phyloP scores from a whole-genome alignment of 2,329 filamentous ascomycete genomes.

The Coniochaeta hoffmannii region DNA sequence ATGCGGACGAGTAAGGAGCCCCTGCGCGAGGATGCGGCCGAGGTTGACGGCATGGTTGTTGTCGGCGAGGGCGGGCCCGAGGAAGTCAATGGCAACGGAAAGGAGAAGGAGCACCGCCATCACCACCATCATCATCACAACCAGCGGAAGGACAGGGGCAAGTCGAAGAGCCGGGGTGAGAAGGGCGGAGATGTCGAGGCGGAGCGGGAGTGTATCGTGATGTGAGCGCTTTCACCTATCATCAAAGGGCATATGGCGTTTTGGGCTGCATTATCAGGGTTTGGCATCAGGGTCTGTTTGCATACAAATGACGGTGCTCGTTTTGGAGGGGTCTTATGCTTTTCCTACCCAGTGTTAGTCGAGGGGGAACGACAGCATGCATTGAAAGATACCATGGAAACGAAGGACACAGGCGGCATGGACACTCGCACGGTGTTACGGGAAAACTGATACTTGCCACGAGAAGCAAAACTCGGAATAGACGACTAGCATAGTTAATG shows the following conservation, averaged over 20 bases:
- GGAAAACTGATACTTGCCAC: neutral
- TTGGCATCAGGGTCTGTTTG: neutral
- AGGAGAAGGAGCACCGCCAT: slow-evolving; percentile 15
- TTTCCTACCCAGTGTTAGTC: neutral
- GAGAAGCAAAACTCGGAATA: neutral
- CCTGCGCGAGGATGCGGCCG: slow-evolving; percentile 21
- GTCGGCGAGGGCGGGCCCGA: slow-evolving; percentile 17
- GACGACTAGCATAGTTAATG: neutral
- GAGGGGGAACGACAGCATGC: neutral
- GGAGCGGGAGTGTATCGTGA: slow-evolving; percentile 23
- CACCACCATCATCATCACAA: slow-evolving; percentile 12
- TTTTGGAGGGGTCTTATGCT: neutral
- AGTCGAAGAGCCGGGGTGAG: slow-evolving; percentile 7
- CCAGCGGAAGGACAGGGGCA: slow-evolving; percentile 13
- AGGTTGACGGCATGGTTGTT: slow-evolving; percentile 5
- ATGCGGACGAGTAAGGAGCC: slow-evolving; percentile 45
- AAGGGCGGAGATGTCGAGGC: slow-evolving; percentile 12
- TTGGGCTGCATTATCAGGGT: neutral
- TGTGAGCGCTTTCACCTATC: slow-evolving; percentile 11
- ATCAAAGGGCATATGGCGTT: neutral
- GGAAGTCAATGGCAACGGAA: slow-evolving; percentile 12
- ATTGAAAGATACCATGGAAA: neutral
- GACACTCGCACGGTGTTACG: neutral
- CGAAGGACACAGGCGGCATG: neutral
- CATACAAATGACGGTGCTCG: neutral